These are phyloP conservation scores for Aciculosporium take DNA, from an alignment of 2,329 filamentous ascomycete genomes.

Conservation along the genomic window DNA sequence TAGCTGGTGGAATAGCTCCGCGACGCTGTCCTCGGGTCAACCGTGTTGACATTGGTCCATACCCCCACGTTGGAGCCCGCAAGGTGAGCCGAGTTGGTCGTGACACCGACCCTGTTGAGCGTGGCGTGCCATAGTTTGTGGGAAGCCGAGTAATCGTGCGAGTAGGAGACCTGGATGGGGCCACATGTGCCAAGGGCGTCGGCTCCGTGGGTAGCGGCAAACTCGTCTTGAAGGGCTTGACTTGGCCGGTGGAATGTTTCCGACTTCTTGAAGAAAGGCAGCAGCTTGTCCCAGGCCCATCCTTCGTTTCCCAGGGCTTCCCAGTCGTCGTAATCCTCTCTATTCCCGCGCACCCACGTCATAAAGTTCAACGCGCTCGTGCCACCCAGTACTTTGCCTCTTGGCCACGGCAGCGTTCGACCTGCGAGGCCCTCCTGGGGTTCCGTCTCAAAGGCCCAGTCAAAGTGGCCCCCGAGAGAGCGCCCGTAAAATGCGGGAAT, in stretches of 20 bases:
- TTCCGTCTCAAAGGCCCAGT: slow-evolving; percentile 28
- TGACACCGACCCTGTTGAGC: slow-evolving; percentile 27
- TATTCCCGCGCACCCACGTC: slow-evolving; percentile 34
- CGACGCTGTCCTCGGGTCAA: slow-evolving; percentile 29
- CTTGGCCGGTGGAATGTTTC: slow-evolving; percentile 31
- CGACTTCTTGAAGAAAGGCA: slow-evolving; percentile 35
- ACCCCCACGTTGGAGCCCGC: slow-evolving; percentile 35
- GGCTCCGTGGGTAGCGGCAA: slow-evolving; percentile 24
- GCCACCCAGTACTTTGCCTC: slow-evolving; percentile 44
- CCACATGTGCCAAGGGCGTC: slow-evolving; percentile 28
- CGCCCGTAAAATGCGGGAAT: slow-evolving; percentile 24
- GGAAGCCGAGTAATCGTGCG: slow-evolving; percentile 23
- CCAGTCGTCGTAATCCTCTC: slow-evolving; percentile 42
- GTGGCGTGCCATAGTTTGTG: slow-evolving; percentile 34
- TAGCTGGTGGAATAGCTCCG: slow-evolving; percentile 35
- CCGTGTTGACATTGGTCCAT: slow-evolving; percentile 33
- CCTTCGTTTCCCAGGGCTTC: slow-evolving; percentile 40
- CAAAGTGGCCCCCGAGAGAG: slow-evolving; percentile 21
- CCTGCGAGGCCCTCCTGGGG: slow-evolving; percentile 24
- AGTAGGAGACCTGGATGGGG: slow-evolving; percentile 34
- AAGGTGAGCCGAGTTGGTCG: slow-evolving; percentile 29
- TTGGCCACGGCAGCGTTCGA: slow-evolving; percentile 25
- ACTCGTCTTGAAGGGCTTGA: slow-evolving; percentile 17
- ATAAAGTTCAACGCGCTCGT: slow-evolving; percentile 47
- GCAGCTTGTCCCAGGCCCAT: slow-evolving; percentile 37